Conservation (phyloP, 345 rosid genomes). For the Diplotaxis tenuifolia region DNA sequence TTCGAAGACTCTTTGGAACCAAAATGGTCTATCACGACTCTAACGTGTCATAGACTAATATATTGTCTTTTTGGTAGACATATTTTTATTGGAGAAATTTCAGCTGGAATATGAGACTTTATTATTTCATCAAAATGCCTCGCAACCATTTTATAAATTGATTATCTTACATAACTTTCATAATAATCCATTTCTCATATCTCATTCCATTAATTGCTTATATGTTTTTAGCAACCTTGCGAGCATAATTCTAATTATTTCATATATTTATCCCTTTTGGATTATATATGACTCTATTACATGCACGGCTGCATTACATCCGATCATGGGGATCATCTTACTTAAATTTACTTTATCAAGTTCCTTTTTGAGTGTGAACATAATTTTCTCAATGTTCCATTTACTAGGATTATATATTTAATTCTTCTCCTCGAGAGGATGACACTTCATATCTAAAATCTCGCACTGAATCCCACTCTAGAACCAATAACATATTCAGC, state of each 20-base stretch:
- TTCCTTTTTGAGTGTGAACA: too few species aligned
- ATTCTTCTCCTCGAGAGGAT: neutral
- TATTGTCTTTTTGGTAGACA: too few species aligned
- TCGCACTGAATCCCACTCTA: too few species aligned
- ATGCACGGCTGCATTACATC: too few species aligned
- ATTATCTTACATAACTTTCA: neutral
- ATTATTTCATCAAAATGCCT: neutral
- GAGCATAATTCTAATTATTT: neutral
- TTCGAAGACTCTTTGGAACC: too few species aligned
- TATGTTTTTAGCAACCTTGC: neutral
- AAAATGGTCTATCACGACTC: neutral
- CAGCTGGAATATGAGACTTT: too few species aligned
- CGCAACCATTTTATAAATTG: too few species aligned
- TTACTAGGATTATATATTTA: neutral
- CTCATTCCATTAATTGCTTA: neutral
- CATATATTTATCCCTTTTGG: neutral
- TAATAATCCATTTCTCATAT: neutral
- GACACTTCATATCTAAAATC: neutral
- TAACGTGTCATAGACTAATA: neutral
- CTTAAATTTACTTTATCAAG: too few species aligned
- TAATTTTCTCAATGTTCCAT: neutral
- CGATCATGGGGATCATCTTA: too few species aligned
- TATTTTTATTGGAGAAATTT: too few species aligned
- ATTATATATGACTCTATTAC: neutral
- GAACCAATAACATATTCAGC: too few species aligned